Percentiles rank a stretch among this genome's conserved stretches.
These are phyloP conservation scores for Neostapfia colusana DNA, from an alignment of 176 grass and related monocot genomes.

Conservation along the genomic window DNA sequence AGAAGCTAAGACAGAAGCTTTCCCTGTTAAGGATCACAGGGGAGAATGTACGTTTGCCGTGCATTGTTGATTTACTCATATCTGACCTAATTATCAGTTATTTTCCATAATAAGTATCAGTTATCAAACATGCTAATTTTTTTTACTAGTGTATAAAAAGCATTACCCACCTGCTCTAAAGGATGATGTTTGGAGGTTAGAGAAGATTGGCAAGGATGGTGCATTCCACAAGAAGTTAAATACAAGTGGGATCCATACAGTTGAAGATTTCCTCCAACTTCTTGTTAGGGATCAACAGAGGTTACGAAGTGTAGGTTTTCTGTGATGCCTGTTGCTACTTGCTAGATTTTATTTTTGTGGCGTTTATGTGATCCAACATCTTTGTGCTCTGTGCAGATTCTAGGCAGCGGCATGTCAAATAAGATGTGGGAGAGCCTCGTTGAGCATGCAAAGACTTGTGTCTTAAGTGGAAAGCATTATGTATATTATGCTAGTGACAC, in stretches of 20 bases:
- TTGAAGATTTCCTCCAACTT: constrained; percentile 92
- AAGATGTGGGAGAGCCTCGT: constrained; percentile 97
- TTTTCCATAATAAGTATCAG: constrained; percentile 10
- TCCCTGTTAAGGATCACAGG: constrained; percentile 90
- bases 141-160: constrained; percentile 89
- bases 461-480: constrained; percentile 83
- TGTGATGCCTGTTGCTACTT: constrained; percentile 27
- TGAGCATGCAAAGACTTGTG: constrained; percentile 93
- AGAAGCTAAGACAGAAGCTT: constrained; percentile 92
- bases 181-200: constrained; percentile 93
- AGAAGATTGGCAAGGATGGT: constrained; percentile 92
- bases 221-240: constrained; percentile 92
- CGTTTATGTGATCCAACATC: constrained; percentile 33
- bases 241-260: constrained; percentile 58
- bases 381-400: constrained; percentile 53
- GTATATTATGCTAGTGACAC: constrained; percentile 68
- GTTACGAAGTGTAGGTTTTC: constrained; percentile 72
- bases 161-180: constrained; percentile 87
- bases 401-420: constrained; percentile 89
- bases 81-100: constrained; percentile 5
- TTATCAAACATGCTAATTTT: constrained; percentile 31
- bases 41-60: constrained; percentile 65
- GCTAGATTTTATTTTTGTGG: constrained; percentile 27
- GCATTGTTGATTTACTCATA: constrained; percentile 26
- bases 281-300: constrained; percentile 80